A percentile compares a stretch with the other conserved stretches of the same genome.
phyloP scores from a whole-genome alignment of 495 filamentous ascomycete genomes.

The Neurospora sublineolata region DNA sequence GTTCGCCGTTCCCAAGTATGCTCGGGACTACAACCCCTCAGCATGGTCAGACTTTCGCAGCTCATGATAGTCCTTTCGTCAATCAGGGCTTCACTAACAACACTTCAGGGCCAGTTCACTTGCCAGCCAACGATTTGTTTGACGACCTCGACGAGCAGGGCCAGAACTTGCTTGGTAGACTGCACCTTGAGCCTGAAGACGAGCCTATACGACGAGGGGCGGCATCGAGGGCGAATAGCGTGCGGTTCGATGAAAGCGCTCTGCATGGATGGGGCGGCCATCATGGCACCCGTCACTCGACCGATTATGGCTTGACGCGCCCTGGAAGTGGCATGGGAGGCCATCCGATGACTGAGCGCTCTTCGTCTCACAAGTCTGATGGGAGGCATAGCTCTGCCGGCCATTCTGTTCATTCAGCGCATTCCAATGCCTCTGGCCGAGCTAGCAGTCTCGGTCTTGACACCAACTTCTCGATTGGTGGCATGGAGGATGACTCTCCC shows the following conservation, averaged over 20 bases:
- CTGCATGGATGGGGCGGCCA: slow-evolving; percentile 81
- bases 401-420: slow-evolving; percentile 60
- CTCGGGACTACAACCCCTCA: slow-evolving; percentile 60
- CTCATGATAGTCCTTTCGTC: neutral
- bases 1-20: slow-evolving; percentile 71
- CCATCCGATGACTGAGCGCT: slow-evolving; percentile 71
- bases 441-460: slow-evolving; percentile 78
- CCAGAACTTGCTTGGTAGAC: slow-evolving; percentile 55
- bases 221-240: slow-evolving; percentile 89
- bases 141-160: slow-evolving; percentile 74
- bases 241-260: slow-evolving; percentile 96
- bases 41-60: slow-evolving; percentile 49
- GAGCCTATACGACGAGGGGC: slow-evolving; percentile 72
- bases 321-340: slow-evolving; percentile 51
- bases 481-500: slow-evolving; percentile 52
- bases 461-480: slow-evolving; percentile 52
- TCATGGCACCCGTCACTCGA: slow-evolving; percentile 56
- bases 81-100: slow-evolving; percentile 15
- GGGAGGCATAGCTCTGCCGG: slow-evolving; percentile 88
- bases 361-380: slow-evolving; percentile 88
- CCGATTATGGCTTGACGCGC: slow-evolving; percentile 65
- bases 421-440: slow-evolving; percentile 56
- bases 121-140: slow-evolving; percentile 52
- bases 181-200: slow-evolving; percentile 70
- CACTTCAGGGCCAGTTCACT: slow-evolving; percentile 55